A percentile compares a stretch with the other conserved stretches of the same genome.
These are phyloP conservation scores for Ceratobasidium sp. DNA, from an alignment of 1,284 basidiomycete genomes.

Conservation along the genomic window DNA sequence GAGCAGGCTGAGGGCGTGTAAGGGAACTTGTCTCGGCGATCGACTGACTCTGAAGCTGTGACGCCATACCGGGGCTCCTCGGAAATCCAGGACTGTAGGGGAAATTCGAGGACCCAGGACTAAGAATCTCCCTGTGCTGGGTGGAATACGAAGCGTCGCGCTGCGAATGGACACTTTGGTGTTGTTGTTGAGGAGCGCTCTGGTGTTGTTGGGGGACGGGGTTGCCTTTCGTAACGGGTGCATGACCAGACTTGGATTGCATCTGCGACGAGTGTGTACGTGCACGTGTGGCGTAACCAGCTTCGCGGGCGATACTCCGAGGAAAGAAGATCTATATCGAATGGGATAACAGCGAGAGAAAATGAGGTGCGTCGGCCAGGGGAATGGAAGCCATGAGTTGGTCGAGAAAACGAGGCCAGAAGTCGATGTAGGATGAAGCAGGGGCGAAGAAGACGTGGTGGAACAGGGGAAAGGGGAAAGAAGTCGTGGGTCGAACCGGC, in stretches of 20 bases:
- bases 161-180: background rate
- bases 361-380: background rate
- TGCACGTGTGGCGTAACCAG: slow-evolving; percentile 32
- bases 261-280: slow-evolving; percentile 23
- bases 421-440: background rate
- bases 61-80: background rate
- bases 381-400: background rate
- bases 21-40: background rate
- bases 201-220: background rate
- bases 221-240: slow-evolving; percentile 19
- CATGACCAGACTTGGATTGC: slow-evolving; percentile 7
- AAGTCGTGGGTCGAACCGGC: background rate
- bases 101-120: slow-evolving; percentile 24
- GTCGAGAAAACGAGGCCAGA: background rate
- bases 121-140: background rate
- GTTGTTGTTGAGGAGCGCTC: slow-evolving; percentile 7
- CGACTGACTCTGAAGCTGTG: background rate
- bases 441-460: no score
- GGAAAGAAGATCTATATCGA: slow-evolving; percentile 38
- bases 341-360: background rate
- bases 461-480: background rate
- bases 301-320: slow-evolving; percentile 43
- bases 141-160: background rate
- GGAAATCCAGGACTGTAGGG: background rate
- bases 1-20: slow-evolving; percentile 6